Percentiles rank a stretch among this genome's conserved stretches.
phyloP scores from a whole-genome alignment of 2,329 filamentous ascomycete genomes.

The Tolypocladium ovalisporum region DNA sequence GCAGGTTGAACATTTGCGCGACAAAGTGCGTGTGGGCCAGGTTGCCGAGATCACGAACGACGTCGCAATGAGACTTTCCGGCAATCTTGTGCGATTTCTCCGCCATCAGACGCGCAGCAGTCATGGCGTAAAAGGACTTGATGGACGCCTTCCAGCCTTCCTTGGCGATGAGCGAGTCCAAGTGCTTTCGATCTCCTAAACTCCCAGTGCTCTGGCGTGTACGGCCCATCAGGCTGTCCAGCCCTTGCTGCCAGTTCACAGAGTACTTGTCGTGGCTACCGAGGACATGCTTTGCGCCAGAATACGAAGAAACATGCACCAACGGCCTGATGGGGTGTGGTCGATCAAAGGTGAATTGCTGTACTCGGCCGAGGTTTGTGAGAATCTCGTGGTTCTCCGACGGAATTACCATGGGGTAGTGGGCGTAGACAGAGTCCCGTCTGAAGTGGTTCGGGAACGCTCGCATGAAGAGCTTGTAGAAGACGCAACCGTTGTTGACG shows the following conservation, averaged over 20 bases:
- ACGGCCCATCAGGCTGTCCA: slow-evolving; percentile 50
- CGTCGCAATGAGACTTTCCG: slow-evolving; percentile 50
- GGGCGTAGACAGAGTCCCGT: slow-evolving; percentile 68
- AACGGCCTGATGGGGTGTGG: slow-evolving; percentile 40
- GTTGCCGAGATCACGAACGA: slow-evolving; percentile 61
- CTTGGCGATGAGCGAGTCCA: slow-evolving; percentile 48
- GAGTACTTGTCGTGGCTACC: slow-evolving; percentile 51
- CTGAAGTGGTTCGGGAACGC: slow-evolving; percentile 75
- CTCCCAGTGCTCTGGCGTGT: slow-evolving; percentile 35
- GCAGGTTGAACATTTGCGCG: slow-evolving; percentile 51
- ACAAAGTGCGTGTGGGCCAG: slow-evolving; percentile 54
- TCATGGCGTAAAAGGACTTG: slow-evolving; percentile 56
- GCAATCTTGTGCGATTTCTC: slow-evolving; percentile 54
- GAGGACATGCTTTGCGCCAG: slow-evolving; percentile 50
- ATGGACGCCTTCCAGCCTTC: slow-evolving; percentile 52
- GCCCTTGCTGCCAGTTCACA: slow-evolving; percentile 51
- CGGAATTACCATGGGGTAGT: slow-evolving; percentile 64
- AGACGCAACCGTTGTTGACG: slow-evolving; percentile 70
- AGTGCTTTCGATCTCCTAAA: slow-evolving; percentile 37
- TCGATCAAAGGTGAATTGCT: slow-evolving; percentile 59
- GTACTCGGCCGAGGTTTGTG: slow-evolving; percentile 51
- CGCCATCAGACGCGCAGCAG: slow-evolving; percentile 48
- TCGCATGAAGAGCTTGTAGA: slow-evolving; percentile 73
- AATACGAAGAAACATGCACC: slow-evolving; percentile 49
- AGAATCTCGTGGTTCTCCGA: slow-evolving; percentile 63